Evolutionary conservation across 495 filamentous ascomycete species (phyloP).

Genomic region (Aspergillus affinis): DNA sequence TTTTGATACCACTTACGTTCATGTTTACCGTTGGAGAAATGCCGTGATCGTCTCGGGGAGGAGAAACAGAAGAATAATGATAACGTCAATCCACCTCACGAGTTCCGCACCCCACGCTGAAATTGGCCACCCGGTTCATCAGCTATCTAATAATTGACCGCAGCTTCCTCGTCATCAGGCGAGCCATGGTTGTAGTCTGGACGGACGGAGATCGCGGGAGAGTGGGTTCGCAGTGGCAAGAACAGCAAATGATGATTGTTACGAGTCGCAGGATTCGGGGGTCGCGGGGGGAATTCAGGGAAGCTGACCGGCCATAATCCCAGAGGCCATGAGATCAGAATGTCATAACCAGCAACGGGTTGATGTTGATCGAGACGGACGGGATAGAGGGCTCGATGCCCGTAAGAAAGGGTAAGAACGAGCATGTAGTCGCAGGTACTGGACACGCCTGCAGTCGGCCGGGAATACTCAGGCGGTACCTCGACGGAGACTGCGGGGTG

Average conservation of each 20-base stretch:
- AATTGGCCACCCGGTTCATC: conserved; percentile 2
- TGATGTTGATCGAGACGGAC: background rate
- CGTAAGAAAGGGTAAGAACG: no score
- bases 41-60: background rate
- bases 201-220: conserved; percentile 10
- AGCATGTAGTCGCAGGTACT: background rate
- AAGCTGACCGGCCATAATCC: background rate
- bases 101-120: background rate
- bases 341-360: background rate
- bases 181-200: conserved; percentile 17
- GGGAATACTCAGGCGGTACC: background rate
- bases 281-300: background rate
- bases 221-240: conserved; percentile 12
- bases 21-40: background rate
- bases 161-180: conserved; percentile 2
- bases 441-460: background rate
- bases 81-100: background rate
- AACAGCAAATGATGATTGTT: background rate
- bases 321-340: conserved; percentile 1
- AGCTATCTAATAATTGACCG: conserved; percentile 1
- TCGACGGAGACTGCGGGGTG: conserved; percentile 13
- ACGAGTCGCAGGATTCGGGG: no score
- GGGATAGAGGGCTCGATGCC: no score
- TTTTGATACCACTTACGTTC: conserved; percentile 10
- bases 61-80: background rate